phyloP scores from a whole-genome alignment of 2,329 filamentous ascomycete genomes.

The Leptographium lundbergii region DNA sequence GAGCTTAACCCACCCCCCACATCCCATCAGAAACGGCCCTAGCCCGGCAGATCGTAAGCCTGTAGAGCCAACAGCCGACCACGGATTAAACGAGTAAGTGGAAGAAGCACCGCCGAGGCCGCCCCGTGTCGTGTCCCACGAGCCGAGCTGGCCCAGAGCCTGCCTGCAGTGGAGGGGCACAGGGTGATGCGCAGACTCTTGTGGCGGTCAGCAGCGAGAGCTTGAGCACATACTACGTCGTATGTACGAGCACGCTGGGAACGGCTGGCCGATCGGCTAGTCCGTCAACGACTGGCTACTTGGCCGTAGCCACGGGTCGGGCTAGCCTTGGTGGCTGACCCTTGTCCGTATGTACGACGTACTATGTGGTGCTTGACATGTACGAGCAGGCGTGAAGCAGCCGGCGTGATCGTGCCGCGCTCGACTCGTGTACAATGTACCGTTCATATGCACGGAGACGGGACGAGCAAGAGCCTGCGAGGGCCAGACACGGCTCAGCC shows the following conservation, averaged over 20 bases:
- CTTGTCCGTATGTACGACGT: too few species aligned
- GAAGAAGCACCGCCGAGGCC: too few species aligned
- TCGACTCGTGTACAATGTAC: not conserved
- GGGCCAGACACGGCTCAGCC: too few species aligned
- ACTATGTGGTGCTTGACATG: too few species aligned
- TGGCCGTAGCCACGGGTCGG: constrained; percentile 1
- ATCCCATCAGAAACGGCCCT: not conserved
- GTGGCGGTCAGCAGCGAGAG: not conserved
- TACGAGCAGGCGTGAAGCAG: not conserved
- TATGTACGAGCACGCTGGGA: not conserved
- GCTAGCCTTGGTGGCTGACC: not conserved
- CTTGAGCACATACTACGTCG: too few species aligned
- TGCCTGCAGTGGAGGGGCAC: too few species aligned
- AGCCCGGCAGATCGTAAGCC: not conserved
- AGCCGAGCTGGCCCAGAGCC: too few species aligned
- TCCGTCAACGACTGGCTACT: not conserved
- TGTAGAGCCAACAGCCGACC: too few species aligned
- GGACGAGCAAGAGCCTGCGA: too few species aligned
- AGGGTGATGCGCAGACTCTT: not conserved
- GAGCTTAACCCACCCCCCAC: not conserved
- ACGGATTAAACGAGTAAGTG: too few species aligned
- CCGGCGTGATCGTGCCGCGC: not conserved
- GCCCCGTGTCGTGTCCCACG: too few species aligned
- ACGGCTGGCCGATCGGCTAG: not conserved
- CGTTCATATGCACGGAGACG: not conserved